Evolutionary conservation across 2,329 filamentous ascomycete genomes (phyloP).

Genomic region (Zymoseptoria crescenta): DNA sequence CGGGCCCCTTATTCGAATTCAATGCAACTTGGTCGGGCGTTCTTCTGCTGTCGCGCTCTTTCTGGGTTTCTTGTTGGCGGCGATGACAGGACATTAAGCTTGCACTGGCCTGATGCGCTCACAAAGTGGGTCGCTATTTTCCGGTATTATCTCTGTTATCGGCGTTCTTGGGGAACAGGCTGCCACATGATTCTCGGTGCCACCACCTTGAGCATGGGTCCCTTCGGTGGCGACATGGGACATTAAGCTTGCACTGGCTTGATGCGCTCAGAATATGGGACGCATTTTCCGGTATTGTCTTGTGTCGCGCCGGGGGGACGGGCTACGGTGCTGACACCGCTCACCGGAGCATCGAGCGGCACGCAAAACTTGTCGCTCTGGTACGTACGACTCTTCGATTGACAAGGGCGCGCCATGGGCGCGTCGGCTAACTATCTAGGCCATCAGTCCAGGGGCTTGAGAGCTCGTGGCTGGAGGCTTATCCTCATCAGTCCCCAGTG

Average conservation of each 20-base stretch:
- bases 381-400: background rate
- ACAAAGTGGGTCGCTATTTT: background rate
- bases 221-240: background rate
- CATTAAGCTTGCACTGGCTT: background rate
- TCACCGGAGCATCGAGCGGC: background rate
- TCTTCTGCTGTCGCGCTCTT: background rate
- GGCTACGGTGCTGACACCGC: background rate
- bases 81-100: background rate
- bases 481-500: background rate
- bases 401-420: background rate
- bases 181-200: background rate
- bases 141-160: background rate
- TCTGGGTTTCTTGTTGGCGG: background rate
- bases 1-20: background rate
- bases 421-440: background rate
- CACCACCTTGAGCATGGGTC: background rate
- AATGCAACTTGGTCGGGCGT: background rate
- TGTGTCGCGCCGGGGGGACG: background rate
- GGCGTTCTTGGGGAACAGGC: background rate
- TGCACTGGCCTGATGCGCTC: background rate
- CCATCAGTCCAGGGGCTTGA: background rate
- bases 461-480: background rate
- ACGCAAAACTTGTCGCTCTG: background rate
- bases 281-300: background rate
- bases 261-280: background rate